phyloP scores from a whole-genome alignment of 2,329 filamentous ascomycete genomes.

The Xylaria sp. region DNA sequence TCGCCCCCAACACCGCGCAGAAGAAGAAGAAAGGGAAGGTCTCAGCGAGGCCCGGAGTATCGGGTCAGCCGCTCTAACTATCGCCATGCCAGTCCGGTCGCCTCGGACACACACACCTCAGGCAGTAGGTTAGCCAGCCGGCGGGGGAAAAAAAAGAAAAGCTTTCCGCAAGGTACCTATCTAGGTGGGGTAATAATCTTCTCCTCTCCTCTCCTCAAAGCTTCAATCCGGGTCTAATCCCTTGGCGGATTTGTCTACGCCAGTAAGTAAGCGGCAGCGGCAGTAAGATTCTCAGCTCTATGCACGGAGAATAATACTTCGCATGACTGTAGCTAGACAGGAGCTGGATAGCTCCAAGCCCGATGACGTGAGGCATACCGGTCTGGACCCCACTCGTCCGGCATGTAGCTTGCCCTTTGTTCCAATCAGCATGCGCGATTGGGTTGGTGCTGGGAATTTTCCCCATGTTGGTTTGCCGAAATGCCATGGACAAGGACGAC shows the following conservation, averaged over 20 bases:
- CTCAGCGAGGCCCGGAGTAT: conserved; percentile 31
- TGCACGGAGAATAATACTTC: too few species aligned
- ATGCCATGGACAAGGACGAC: conserved; percentile 6
- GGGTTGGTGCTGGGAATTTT: conserved; percentile 4
- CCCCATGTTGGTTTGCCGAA: conserved; percentile 21
- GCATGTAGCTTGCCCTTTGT: background rate
- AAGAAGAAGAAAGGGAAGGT: conserved; percentile 18
- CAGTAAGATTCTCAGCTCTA: too few species aligned
- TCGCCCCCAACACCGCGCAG: conserved; percentile 10
- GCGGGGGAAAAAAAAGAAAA: background rate
- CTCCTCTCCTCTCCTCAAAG: background rate
- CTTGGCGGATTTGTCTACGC: background rate
- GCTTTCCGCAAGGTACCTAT: background rate
- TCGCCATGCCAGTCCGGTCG: conserved; percentile 28
- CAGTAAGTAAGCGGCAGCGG: too few species aligned
- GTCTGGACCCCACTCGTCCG: background rate
- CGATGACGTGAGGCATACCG: conserved; percentile 1
- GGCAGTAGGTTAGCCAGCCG: background rate
- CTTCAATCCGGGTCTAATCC: background rate
- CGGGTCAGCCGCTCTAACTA: conserved; percentile 26
- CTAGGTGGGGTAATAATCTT: background rate
- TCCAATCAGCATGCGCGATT: conserved; percentile 13
- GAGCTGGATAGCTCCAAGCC: background rate
- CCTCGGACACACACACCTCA: background rate
- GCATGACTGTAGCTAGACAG: background rate